Evolutionary conservation across 1,284 basidiomycete species (phyloP), one percentile per base, ranked within the genome.

Genomic region (Phellopilus nigrolimitatus): DNA sequence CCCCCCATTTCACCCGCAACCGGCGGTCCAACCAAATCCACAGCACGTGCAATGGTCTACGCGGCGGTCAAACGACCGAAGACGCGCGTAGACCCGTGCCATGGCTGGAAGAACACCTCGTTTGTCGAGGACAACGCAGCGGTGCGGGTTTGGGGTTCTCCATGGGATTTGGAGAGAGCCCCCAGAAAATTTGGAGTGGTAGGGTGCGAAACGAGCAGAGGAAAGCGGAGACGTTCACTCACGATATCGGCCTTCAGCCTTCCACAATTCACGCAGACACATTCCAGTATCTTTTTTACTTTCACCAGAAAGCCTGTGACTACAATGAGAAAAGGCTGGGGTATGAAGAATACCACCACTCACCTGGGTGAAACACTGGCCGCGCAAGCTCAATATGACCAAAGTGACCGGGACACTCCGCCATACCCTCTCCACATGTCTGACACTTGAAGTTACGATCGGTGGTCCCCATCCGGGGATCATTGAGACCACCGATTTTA

Each of bases 401-500:
- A 72, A 99, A 99, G 70, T 99, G 97, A 51, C 97, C 97, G 27
- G 97, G 95, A 72, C 94, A 95, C 66, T 95, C 92, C 27, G 91
- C 86, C 92, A 95, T 97, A 44, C 95, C 95, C 78, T 97, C 94
- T 63, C 94, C 94, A 71, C 97, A 99, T 22, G 97, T 99, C 74
- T 98, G 94, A 68, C 97, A 99, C 76, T 99, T 99, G 76, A 97
- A 98, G 71, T 98, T 98, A 59, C 97, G 82, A 75, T 99, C 95
- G 68, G 98, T 98, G 42, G 91, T 99, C 43, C 97, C 97, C 85
- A 99, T 92, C 54, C 93, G 84, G 48, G 95, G 93, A 73, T 99
- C 97, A 82, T 97, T 97, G 61, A 99, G 77, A 56, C 97, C 97
- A 54, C 91, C 94, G 53, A 83, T 77, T 74, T 94, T 95, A 47